Evolutionary conservation across 805 yeast species (phyloP), one percentile per base, ranked within the genome.

Genomic region (Yarrowia sp.): DNA sequence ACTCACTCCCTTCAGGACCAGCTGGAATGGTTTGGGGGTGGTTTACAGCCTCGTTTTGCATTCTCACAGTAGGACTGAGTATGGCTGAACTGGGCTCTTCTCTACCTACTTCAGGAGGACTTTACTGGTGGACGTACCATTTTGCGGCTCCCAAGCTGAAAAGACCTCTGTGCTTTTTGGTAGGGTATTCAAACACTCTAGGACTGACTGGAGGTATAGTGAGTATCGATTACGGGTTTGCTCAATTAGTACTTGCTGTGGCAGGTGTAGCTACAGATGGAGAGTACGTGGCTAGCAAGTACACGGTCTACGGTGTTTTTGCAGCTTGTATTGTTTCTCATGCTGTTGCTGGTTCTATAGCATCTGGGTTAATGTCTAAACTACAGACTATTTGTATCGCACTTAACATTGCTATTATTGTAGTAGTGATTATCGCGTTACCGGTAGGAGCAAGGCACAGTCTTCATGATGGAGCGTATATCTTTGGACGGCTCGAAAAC

Each of bases 1-100:
- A 28, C 18, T 44, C 50, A n/a, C 13, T 44, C 5, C 50, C 50
- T 6, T 44, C 50, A 3, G 50, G 50, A 8, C 50, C 50, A 3
- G 50, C 50, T 28, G 50, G 50, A 3, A 44, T 44, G 50, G 50
- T 44, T 8, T 44, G 50, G 50, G 50, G 50, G 7, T 44, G 50
- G 50, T 44, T 44, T 31, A 35, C 31, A 2, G 50, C 50, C n/a
- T 44, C 50, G 3, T 44, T 44, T 13, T 44, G 50, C 18, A 44
- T 44, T 31, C 9, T 44, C 13, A 28, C 9, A 17, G 50, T 44
- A 3, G 50, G 50, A 3, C 13, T 44, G 4, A 8, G 35, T 3
- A 44, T 44, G 50, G 50, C 50, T 7, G 50, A 44, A n/a, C 35
- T 44, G 13, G 50, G 50, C 1, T 44, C 50, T 4, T 14, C 35